Evolutionary conservation across 768 basidiomycete genomes (phyloP).

Genomic region (Dacryopinax spathularia): DNA sequence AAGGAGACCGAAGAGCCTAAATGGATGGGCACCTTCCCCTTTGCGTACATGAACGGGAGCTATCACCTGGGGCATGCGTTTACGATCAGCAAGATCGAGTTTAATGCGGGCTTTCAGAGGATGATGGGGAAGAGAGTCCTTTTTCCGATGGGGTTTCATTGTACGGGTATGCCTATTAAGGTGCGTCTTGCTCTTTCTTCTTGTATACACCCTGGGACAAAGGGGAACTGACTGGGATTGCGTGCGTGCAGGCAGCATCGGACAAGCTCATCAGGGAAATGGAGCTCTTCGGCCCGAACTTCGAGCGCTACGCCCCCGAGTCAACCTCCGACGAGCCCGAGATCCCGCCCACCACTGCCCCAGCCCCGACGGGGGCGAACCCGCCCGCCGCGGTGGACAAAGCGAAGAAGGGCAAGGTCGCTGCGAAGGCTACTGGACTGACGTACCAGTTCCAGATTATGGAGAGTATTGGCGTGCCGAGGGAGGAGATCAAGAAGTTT

Average conservation of each 20-base stretch:
- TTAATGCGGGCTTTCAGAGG: constrained; percentile 85
- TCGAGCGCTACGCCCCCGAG: constrained; percentile 49
- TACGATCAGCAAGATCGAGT: constrained; percentile 96
- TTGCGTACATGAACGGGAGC: constrained; percentile 96
- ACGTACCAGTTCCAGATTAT: constrained; percentile 99
- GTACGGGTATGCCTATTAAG: constrained; percentile 99
- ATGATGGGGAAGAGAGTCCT: constrained; percentile 88
- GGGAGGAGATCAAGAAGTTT: constrained; percentile 85
- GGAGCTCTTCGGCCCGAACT: constrained; percentile 84
- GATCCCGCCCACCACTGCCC: constrained; percentile 25
- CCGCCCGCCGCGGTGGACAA: constrained; percentile 44
- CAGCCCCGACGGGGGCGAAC: constrained; percentile 26
- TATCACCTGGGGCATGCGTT: constrained; percentile 96
- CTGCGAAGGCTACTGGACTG: constrained; percentile 82
- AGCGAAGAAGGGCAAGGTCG: constrained; percentile 89
- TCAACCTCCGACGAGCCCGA: constrained; percentile 25
- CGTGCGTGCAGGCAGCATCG: constrained; percentile 56
- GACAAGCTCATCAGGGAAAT: constrained; percentile 98
- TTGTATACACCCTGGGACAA: background rate
- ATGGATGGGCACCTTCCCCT: constrained; percentile 96
- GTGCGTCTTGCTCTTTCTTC: constrained; percentile 33
- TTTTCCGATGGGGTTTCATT: constrained; percentile 97
- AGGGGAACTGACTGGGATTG: background rate
- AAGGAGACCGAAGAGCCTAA: constrained; percentile 51
- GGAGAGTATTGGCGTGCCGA: constrained; percentile 82